These are phyloP conservation scores for Gypsophila paniculata DNA, from an alignment of 179 eudicot genomes.

Conservation along the genomic window DNA sequence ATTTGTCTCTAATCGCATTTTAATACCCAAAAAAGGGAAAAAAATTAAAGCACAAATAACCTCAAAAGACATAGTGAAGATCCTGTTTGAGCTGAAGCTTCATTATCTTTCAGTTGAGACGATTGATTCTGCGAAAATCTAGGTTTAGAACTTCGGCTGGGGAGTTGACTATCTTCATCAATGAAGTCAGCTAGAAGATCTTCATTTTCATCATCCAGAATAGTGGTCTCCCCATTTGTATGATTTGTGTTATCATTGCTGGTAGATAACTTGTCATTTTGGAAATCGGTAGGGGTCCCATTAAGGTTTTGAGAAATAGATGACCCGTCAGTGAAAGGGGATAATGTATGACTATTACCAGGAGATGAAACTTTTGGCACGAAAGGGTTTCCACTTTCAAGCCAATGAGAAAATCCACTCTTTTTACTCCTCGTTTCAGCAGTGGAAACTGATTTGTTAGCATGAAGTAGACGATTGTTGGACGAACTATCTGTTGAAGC, in stretches of 20 bases:
- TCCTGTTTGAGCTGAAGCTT: slow-evolving; percentile 73
- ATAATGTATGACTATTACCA: slow-evolving; percentile 31
- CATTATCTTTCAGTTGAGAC: slow-evolving; percentile 55
- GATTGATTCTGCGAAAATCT: slow-evolving; percentile 42
- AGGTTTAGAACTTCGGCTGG: slow-evolving; percentile 71
- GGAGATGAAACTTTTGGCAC: slow-evolving; percentile 41
- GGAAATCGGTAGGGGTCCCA: slow-evolving; percentile 27
- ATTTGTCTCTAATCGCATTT: not conserved
- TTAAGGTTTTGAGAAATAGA: slow-evolving; percentile 34
- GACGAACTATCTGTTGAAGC: slow-evolving; percentile 47
- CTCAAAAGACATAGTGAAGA: slow-evolving; percentile 87
- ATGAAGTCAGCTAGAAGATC: slow-evolving; percentile 98
- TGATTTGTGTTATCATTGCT: slow-evolving; percentile 30
- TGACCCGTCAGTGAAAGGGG: slow-evolving; percentile 42
- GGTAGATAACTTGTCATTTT: slow-evolving; percentile 25
- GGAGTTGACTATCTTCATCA: slow-evolving; percentile 97
- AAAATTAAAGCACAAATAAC: slow-evolving; percentile 32
- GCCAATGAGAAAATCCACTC: slow-evolving; percentile 75
- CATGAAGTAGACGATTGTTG: slow-evolving; percentile 32
- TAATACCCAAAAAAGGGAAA: not conserved
- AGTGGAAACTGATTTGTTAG: slow-evolving; percentile 40
- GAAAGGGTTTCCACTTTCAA: slow-evolving; percentile 71
- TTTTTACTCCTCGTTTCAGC: slow-evolving; percentile 43
- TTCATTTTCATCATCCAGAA: slow-evolving; percentile 87
- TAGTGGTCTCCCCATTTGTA: slow-evolving; percentile 44